Evolutionary conservation across 306 rosid genomes (phyloP), one percentile per base, ranked within the genome.

Genomic region (Chamaecrista fasciculata): DNA sequence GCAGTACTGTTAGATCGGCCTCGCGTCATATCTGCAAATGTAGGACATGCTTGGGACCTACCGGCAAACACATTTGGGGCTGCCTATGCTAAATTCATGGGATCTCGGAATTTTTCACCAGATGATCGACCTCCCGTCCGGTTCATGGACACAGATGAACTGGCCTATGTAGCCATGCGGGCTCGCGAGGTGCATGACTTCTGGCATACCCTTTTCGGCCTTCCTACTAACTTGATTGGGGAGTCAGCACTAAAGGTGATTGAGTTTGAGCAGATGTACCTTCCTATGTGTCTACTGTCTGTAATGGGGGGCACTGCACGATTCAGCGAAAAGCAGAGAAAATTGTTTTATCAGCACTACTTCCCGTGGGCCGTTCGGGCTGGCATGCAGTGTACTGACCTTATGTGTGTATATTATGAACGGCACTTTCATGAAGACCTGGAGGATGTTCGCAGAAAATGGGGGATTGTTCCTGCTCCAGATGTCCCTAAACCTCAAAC

Each of bases 41-140:
- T 87, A 36, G 83, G 88, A 51, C 86, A 87, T 72, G 90, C 86
- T 5, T 82, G 90, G 88, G 90, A 87, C 67, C 71, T 94, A 18
- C 96, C 89, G 8, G 73, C 42, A 36, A 91, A 87, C 79, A 89
- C 99, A 55, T 94, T 89, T 25, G 97, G 97, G 50, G 95, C 89
- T 31, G 88, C 97, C 63, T 91, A 91, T 83, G 97, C 99, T 61
- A 86, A 79, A 67, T 95, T 91, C 81, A 91, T 95, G 97, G 99
- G 97, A 71, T 89, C 97, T 4, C 79, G 99, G 77, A 95, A 89
- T 82, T 95, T 95, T 55, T 91, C 97, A 3, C 97, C 97, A 0
- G 95, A 95, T 73, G 99, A 95, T 70, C 75, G 99, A 33, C 97
- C 96, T 47, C 96, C 91, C 0, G 99, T 91, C 73, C 83, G 95